Base-by-base conservation (phyloP, 306 rosid species). In the Ammopiptanthus mongolicus region DNA sequence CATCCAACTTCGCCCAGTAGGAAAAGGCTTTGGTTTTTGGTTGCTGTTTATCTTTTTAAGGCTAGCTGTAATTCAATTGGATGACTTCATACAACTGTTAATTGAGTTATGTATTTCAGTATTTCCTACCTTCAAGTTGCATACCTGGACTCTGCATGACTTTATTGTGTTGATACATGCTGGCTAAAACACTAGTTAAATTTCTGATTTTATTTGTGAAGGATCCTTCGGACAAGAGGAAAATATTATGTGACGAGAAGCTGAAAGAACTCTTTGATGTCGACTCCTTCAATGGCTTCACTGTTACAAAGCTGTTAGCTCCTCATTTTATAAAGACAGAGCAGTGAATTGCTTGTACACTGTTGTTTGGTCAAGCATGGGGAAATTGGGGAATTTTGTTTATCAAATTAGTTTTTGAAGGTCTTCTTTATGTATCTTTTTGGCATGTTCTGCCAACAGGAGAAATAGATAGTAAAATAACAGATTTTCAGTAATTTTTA, bases 141-240 rank as follows among this genome's bases (percentile, higher is more conserved):
- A 37, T 13, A 17, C 47, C 31, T 28, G 62, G 67, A 73, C 58
- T 65, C 19, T 31, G 34, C 18, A 14, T 78, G 22, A 47, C 57
- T 60, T 60, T 69, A 18, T 59, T 74, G 33, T 74, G 28, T 61
- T 58, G 19, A 19, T 46, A 9, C 51, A 42, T 73, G 22, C 57
- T 64, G 18, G 74, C 50, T 74, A 25, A 31, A 67, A 37, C 46
- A 75, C 63, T 6, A 36, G 77, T 65, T 71, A 39, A 67, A 48
- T 69, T 68, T 70, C 5, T 73, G 59, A 36, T 75, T 87, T 68
- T 39, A 82, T 57, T 83, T 74, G 65, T 81, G 85, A 71, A 89
- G 94, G 92, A 89, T 77, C 94, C 94, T 51, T 85, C 91, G 34
- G 87, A 91, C 88, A 89, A 89, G 86, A 89, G 97, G 87, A 75